Percentiles rank a stretch among this genome's conserved stretches.
Conservation (phyloP, 805 yeast genomes). For the Monosporozyma solicola region DNA sequence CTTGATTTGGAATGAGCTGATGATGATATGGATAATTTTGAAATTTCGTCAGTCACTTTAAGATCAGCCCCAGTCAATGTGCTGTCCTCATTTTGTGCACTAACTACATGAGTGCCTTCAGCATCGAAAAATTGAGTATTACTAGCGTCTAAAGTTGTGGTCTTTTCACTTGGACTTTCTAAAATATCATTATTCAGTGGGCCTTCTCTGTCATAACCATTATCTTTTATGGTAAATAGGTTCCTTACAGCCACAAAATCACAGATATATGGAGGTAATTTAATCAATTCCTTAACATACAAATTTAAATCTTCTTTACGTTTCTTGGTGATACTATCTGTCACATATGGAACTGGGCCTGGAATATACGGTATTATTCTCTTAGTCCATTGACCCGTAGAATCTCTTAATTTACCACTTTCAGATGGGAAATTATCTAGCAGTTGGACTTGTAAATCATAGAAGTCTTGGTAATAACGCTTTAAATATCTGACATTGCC, state of each 20-base stretch:
- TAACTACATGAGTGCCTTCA: neutral
- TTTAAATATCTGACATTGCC: constrained; percentile 67
- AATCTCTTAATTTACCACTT: constrained; percentile 57
- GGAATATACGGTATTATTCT: constrained; percentile 91
- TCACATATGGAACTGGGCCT: constrained; percentile 88
- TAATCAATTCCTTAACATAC: constrained; percentile 50
- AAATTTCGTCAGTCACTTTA: constrained; percentile 20
- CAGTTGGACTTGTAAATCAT: constrained; percentile 79
- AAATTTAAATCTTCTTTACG: constrained; percentile 47
- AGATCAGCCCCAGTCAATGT: constrained; percentile 29
- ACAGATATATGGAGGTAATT: constrained; percentile 70
- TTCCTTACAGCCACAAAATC: constrained; percentile 56
- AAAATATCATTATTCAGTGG: constrained; percentile 2
- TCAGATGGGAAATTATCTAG: constrained; percentile 82
- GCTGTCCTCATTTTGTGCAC: constrained; percentile 10
- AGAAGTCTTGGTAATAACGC: constrained; percentile 91
- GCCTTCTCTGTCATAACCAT: constrained; percentile 29
- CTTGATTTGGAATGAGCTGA: constrained; percentile 18
- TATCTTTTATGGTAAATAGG: constrained; percentile 50
- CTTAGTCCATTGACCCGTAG: constrained; percentile 51
- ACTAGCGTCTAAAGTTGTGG: constrained; percentile 9
- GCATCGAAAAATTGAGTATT: neutral
- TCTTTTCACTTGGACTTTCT: constrained; percentile 2
- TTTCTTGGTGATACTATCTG: constrained; percentile 57
- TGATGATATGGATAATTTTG: constrained; percentile 17